Conservation (phyloP, 768 basidiomycete genomes). For the Mrakia frigida region DNA sequence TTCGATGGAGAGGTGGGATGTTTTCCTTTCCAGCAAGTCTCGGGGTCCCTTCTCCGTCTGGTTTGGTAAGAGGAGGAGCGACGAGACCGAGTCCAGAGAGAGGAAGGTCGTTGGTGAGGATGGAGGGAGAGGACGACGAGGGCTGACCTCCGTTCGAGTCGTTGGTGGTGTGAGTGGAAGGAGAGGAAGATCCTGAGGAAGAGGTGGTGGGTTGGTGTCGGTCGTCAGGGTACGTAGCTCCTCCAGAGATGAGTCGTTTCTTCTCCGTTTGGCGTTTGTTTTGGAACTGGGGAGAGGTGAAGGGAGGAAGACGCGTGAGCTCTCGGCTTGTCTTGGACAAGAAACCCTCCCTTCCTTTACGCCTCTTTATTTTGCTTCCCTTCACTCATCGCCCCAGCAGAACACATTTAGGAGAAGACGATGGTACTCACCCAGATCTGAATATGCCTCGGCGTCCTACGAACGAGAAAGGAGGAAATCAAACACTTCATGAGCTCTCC, state of each 20-base stretch:
- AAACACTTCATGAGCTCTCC: too few species aligned
- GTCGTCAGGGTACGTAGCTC: neutral
- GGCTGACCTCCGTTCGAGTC: conserved; percentile 1
- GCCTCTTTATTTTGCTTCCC: too few species aligned
- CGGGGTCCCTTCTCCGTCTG: neutral
- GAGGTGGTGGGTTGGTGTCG: too few species aligned
- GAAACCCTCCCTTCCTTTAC: neutral
- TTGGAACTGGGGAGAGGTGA: conserved; percentile 18
- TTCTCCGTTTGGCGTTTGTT: conserved; percentile 31
- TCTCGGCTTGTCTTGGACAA: neutral
- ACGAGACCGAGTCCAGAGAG: neutral
- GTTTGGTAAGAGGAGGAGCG: neutral
- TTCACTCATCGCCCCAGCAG: neutral
- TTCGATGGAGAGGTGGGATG: neutral
- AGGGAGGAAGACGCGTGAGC: neutral
- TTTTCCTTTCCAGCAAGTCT: neutral
- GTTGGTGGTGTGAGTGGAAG: neutral
- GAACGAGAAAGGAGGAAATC: neutral
- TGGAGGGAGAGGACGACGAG: neutral
- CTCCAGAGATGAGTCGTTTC: conserved; percentile 18
- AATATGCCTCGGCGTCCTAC: conserved; percentile 29
- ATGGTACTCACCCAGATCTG: conserved; percentile 28
- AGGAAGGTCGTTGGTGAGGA: neutral
- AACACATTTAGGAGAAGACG: neutral
- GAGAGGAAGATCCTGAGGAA: neutral